Conservation (phyloP, 257 asterid species). For the Mitragyna speciosa region DNA sequence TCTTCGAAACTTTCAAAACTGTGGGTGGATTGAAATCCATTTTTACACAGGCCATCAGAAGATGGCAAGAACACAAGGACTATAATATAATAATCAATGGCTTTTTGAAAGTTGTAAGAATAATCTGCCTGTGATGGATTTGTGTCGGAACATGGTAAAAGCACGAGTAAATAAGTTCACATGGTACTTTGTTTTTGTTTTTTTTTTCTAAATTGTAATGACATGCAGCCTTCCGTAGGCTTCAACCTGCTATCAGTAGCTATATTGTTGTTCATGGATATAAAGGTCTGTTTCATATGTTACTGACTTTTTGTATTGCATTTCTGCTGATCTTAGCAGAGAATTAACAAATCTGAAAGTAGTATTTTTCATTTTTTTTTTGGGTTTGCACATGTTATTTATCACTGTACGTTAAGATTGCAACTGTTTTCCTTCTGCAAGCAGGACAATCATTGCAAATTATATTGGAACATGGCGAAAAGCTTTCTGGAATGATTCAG, state of each 20-base stretch:
- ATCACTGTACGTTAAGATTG: no score
- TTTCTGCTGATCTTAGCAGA: background rate
- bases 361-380: background rate
- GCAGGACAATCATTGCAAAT: slow-evolving; percentile 82
- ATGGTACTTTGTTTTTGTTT: background rate
- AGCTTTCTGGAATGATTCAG: slow-evolving; percentile 82
- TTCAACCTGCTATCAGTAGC: background rate
- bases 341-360: background rate
- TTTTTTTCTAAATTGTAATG: no score
- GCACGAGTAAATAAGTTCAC: background rate
- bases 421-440: slow-evolving; percentile 17
- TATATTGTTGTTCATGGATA: background rate
- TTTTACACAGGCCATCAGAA: background rate
- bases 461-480: slow-evolving; percentile 93
- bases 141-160: background rate
- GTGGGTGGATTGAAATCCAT: no score
- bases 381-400: background rate
- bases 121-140: background rate
- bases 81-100: background rate
- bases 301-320: background rate
- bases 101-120: no score
- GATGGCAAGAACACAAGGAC: background rate
- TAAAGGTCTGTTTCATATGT: background rate
- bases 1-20: background rate
- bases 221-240: background rate